Base-by-base conservation (phyloP, 192 early-diverging fungal species). In the Coemansia sp. region DNA sequence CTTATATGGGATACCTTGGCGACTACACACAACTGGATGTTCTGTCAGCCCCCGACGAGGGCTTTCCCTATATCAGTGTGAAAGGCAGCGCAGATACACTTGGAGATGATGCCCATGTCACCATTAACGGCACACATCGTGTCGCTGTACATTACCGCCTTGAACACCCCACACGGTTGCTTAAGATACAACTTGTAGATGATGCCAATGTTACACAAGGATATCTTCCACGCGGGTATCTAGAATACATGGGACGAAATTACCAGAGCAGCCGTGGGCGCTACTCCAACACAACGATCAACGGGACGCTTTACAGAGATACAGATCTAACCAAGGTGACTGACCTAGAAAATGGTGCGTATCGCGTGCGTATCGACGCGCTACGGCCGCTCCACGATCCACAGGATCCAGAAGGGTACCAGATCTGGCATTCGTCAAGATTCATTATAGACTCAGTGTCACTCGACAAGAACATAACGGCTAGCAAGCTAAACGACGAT, bases 221-320 rank as follows among this genome's bases (percentile, higher is more conserved):
- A 9, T 83, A 73, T 50, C 62, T 83, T 19, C 76, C 80, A 2
- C 64, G 75, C 30, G 80, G 80, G 0, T 83, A 71, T 51, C 36
- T 71, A 50, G 76, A 83, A 51, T 83, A 83, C 61, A 21, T 83
- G 39, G 80, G 80, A 5, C 75, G 80, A 10, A 83, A 83, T 63
- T 83, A 83, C 61, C 75, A 78, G 58, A 63, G 70, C 57, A 24
- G 52, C 27, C 70, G 74, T 21, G 61, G 59, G n/a, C 79, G 67
- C 46, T 76, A 66, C 52, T 76, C 79, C 46, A 82, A 76, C 71
- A 71, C 80, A 17, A 78, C 80, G 0, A 65, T 83, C 36, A 83
- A 83, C 52, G 80, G 80, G 10, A 83, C 80, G 17, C 55, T 83
- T 27, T 83, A 72, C 61, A 55, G 64, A 25, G 80, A 83, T 52